Percentiles rank a stretch among this genome's conserved stretches.
Conservation (phyloP, 345 rosid species). For the Populus simonii region DNA sequence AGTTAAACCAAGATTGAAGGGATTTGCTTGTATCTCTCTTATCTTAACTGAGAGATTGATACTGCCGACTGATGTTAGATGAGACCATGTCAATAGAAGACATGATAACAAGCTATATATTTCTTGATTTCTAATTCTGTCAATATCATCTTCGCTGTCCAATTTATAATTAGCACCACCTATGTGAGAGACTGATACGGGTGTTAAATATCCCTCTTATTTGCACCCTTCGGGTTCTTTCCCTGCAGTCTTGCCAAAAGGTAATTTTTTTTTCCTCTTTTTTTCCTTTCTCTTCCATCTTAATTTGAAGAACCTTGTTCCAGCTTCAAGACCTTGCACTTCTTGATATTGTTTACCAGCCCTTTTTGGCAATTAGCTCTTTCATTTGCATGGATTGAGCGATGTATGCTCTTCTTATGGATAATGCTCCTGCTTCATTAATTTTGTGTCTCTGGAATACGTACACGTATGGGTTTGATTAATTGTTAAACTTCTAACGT, state of each 20-base stretch:
- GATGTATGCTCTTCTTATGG: neutral
- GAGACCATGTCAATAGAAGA: neutral
- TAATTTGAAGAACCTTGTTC: neutral
- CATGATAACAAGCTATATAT: neutral
- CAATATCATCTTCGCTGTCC: neutral
- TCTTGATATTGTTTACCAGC: neutral
- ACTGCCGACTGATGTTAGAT: neutral
- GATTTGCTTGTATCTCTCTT: conserved; percentile 21
- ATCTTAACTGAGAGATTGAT: neutral
- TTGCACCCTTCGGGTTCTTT: neutral
- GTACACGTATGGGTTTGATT: neutral
- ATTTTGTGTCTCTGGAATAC: neutral
- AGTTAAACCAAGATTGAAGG: conserved; percentile 8
- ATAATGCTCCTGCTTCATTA: neutral
- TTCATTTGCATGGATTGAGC: neutral
- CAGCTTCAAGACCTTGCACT: neutral
- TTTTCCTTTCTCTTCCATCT: neutral
- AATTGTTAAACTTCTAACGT: neutral
- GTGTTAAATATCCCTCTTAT: neutral
- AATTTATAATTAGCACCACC: neutral
- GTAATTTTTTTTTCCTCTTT: neutral
- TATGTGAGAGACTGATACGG: neutral
- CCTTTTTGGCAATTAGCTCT: neutral
- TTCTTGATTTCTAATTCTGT: conserved; percentile 6
- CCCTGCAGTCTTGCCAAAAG: conserved; percentile 8